A percentile compares a stretch with the other conserved stretches of the same genome.
Conservation (phyloP, 257 asterid species). For the Haberlea rhodopensis region DNA sequence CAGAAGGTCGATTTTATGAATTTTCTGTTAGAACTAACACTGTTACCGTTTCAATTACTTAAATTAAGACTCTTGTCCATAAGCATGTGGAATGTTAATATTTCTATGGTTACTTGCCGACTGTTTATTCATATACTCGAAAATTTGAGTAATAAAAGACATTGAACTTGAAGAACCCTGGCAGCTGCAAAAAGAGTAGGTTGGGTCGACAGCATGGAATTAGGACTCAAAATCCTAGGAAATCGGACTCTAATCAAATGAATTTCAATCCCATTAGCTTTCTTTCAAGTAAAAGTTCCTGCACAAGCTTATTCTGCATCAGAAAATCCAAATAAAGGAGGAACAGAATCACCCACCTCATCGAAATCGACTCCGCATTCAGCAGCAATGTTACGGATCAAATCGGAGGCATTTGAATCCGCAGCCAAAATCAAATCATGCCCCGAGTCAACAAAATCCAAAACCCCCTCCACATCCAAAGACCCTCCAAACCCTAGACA, state of each 20-base stretch:
- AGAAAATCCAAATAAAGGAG: constrained; percentile 1
- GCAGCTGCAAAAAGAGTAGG: not conserved
- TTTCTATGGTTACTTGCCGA: not conserved
- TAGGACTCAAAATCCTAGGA: not conserved
- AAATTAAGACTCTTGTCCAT: not conserved
- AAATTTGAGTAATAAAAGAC: not conserved
- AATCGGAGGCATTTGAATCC: constrained; percentile 67
- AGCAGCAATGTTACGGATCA: constrained; percentile 60
- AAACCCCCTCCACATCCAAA: constrained; percentile 63
- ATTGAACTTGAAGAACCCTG: not conserved
- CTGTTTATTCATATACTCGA: too few relatives aligned
- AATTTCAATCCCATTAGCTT: constrained; percentile 2
- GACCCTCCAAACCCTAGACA: constrained; percentile 71
- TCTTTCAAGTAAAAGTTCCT: not conserved
- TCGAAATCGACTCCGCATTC: constrained; percentile 60
- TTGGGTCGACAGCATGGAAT: too few relatives aligned
- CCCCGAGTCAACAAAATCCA: constrained; percentile 84
- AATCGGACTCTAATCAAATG: not conserved
- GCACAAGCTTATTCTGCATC: constrained; percentile 3
- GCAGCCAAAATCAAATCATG: constrained; percentile 80
- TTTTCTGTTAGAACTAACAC: not conserved
- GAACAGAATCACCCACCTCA: constrained; percentile 27
- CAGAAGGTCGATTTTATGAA: not conserved
- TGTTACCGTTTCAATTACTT: not conserved
- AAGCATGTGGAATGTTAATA: not conserved